Evolutionary conservation across 345 rosid genomes (phyloP), one percentile per base, ranked within the genome.

Genomic region (Citrus hindsii): DNA sequence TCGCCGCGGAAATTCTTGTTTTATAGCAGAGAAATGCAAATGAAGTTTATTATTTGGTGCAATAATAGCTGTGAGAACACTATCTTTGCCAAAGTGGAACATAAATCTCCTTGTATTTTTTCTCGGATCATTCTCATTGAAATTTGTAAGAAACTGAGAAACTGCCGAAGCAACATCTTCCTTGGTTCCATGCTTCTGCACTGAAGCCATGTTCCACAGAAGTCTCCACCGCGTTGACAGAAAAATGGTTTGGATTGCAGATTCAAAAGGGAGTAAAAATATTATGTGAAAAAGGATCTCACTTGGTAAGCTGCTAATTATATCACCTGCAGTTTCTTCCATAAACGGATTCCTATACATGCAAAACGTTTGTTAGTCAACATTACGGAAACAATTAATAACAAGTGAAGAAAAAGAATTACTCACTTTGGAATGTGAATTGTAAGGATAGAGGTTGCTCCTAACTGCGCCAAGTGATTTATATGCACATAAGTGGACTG

Each of bases 241-340:
- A 69, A 86, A 85, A 72, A 90, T 82, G 16, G 84, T 85, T 71
- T 90, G 90, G 66, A 81, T 85, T 25, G 92, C 88, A 53, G 91
- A 90, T 61, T 86, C 89, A n/a, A 88, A 87, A 65, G 95, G 93
- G 42, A 89, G 84, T 38, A 80, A 81, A 67, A 85, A 85, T 35
- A 90, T 86, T 74, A 92, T 86, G 79, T 72, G 83, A 66, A 87
- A 87, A 56, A 92, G 87, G 48, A 92, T 82, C 74, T 86, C 91
- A 75, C 86, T 74, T n/a, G 95, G 91, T 79, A 92, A 82, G 71
- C 70, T 79, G 27, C 91, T 90, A 58, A 92, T 71, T 63, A 72
- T 22, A 78, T 90, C 91, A n/a, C 8, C 79, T 69, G 69, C 77
- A 27, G 12, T 22, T 61, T 59, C 69, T 33, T 74, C 64, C 40